Evolutionary conservation across 1,284 basidiomycete genomes (phyloP), one percentile per base, ranked within the genome.

Genomic region (Trametes pubescens): DNA sequence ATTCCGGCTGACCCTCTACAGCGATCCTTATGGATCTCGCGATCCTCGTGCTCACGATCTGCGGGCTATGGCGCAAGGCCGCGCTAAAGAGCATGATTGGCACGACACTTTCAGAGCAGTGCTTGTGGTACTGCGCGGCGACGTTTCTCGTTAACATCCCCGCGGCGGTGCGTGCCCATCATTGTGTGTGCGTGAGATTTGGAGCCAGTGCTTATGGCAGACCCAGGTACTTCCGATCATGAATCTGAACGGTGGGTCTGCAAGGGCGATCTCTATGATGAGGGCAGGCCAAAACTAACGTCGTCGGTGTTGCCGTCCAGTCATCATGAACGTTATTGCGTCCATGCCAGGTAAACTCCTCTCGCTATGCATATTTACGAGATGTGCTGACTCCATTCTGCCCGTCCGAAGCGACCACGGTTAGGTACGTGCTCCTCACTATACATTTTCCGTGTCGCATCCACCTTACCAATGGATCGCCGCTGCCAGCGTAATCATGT

Each of bases 271-370:
- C 1, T 21, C 16, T 8, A 14, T 16, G 21, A 4, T 1, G 24
- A 26, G 11, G n/a, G 2, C 13, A 32, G 29, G 13, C 29, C 21
- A n/a, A n/a, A 38, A 37, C 35, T 37, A 11, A 37, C 35, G 47
- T 10, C 6, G 16, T 43, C 8, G 14, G 14, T n/a, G 18, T n/a
- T 9, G 18, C 14, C 13, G 11, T 13, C 4, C 21, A 63, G 65
- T 59, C 16, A 59, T 68, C 43, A 65, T 68, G 67, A 66, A 68
- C 43, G 62, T 68, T 26, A 60, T 68, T 21, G 32, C 58, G n/a
- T 65, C 67, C 8, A 64, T 66, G 53, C 60, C 67, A 51, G 64
- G 62, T 58, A 56, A 13, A 51, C 22, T 13, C 9, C 7, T 21
- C 34, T 24, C 32, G 4, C 4, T 38, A 18, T 6, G 3, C 0